phyloP scores from a whole-genome alignment of 352 stramenopile species.

The Phytophthora agathidicida region DNA sequence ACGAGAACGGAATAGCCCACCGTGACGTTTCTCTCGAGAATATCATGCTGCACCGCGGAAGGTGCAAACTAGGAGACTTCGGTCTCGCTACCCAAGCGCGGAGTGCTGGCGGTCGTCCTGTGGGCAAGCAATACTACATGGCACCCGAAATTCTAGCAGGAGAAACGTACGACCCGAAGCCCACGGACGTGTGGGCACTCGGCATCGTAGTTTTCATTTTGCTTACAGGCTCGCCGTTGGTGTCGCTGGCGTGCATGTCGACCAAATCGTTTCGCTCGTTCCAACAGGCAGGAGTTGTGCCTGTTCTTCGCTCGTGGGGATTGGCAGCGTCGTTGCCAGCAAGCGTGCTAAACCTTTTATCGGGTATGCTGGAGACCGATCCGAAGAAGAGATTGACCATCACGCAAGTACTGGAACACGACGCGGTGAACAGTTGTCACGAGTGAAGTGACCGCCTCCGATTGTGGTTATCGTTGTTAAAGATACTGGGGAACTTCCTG shows the following conservation, averaged over 20 bases:
- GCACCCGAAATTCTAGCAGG: constrained; percentile 48
- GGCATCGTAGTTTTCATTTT: constrained; percentile 20
- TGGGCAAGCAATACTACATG: constrained; percentile 67
- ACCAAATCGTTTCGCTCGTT: constrained; percentile 40
- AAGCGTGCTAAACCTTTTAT: constrained; percentile 23
- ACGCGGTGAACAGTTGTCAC: constrained; percentile 23
- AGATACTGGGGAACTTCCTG: no score
- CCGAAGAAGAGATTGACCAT: constrained; percentile 34
- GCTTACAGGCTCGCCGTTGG: constrained; percentile 40
- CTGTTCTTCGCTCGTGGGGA: constrained; percentile 40
- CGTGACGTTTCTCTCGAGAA: constrained; percentile 50
- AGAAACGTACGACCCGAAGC: constrained; percentile 40
- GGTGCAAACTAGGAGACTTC: constrained; percentile 60
- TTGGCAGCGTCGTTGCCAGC: constrained; percentile 21
- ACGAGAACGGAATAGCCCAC: constrained; percentile 37
- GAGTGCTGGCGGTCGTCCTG: constrained; percentile 20
- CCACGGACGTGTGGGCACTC: constrained; percentile 21
- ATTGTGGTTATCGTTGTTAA: no score
- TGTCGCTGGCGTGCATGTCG: constrained; percentile 32
- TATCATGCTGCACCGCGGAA: constrained; percentile 40
- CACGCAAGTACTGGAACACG: constrained; percentile 21
- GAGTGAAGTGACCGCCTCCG: no score
- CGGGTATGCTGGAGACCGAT: constrained; percentile 35
- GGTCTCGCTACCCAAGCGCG: constrained; percentile 37
- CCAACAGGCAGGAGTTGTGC: constrained; percentile 25